phyloP scores from a whole-genome alignment of 2,329 filamentous ascomycete species.

The Arthroderma sp. region DNA sequence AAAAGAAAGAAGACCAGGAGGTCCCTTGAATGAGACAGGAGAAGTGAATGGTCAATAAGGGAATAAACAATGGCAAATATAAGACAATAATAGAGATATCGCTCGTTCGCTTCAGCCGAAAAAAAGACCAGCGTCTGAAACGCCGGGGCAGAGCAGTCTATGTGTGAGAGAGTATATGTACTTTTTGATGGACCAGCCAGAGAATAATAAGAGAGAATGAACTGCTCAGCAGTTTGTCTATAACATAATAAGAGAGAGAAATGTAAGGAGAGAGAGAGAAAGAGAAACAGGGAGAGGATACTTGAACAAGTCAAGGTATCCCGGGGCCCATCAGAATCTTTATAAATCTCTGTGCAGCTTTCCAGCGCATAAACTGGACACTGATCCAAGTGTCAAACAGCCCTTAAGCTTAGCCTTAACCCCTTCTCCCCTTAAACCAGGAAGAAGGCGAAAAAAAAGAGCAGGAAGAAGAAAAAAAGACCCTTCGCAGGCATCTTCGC shows the following conservation, averaged over 20 bases:
- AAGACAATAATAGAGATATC: neutral
- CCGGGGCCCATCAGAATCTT: neutral
- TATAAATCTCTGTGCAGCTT: neutral
- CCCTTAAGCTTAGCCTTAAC: neutral
- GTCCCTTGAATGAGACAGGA: no score
- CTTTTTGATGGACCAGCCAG: neutral
- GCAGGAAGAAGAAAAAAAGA: no score
- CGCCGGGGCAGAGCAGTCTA: neutral
- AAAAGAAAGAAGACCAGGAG: neutral
- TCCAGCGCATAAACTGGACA: neutral
- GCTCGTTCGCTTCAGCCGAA: neutral
- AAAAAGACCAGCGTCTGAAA: no score
- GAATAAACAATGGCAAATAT: neutral
- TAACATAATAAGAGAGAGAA: neutral
- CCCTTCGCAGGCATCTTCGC: no score
- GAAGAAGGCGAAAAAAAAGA: neutral
- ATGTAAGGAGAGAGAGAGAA: neutral
- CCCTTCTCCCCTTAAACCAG: neutral
- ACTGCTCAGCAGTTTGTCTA: neutral
- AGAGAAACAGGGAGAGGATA: neutral
- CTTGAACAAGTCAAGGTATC: neutral
- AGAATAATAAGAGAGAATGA: no score
- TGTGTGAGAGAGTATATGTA: neutral
- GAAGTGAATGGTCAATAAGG: neutral
- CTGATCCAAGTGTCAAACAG: constrained; percentile 1